Percentiles rank a stretch among this genome's conserved stretches.
Evolutionary conservation across 352 stramenopile species (phyloP).

Genomic region (Blastocystis sp.): DNA sequence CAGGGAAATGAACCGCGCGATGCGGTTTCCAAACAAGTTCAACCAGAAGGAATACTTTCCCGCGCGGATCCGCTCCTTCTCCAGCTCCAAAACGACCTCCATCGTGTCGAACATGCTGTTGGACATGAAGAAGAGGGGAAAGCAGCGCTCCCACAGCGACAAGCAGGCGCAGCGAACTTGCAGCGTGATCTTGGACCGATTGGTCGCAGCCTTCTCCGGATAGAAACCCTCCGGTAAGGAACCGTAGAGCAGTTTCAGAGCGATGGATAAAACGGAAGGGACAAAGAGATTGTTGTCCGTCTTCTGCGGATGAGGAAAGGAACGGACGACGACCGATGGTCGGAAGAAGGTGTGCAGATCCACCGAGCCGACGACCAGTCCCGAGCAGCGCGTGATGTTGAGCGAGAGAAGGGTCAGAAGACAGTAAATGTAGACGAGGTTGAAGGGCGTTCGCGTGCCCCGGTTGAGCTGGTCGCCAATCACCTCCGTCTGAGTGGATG

Average conservation of each 20-base stretch:
- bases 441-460: background rate
- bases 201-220: background rate
- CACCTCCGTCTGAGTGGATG: background rate
- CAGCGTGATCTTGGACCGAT: constrained; percentile 8
- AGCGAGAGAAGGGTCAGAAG: constrained; percentile 28
- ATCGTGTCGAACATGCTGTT: constrained; percentile 17
- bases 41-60: constrained; percentile 28
- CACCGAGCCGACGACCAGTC: background rate
- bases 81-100: background rate
- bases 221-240: constrained; percentile 6
- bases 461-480: background rate
- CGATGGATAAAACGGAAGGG: background rate
- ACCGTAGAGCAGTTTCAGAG: constrained; percentile 6
- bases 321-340: background rate
- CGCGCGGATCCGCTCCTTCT: background rate
- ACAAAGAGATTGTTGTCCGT: background rate
- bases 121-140: constrained; percentile 25
- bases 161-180: constrained; percentile 39
- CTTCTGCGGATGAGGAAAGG: background rate
- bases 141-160: background rate
- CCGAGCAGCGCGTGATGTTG: background rate
- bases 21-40: constrained; percentile 23
- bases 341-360: background rate
- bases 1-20: background rate
- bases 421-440: constrained; percentile 47